Evolutionary conservation across 305 asterid genomes (phyloP).

Genomic region (Salvia sclarea): DNA sequence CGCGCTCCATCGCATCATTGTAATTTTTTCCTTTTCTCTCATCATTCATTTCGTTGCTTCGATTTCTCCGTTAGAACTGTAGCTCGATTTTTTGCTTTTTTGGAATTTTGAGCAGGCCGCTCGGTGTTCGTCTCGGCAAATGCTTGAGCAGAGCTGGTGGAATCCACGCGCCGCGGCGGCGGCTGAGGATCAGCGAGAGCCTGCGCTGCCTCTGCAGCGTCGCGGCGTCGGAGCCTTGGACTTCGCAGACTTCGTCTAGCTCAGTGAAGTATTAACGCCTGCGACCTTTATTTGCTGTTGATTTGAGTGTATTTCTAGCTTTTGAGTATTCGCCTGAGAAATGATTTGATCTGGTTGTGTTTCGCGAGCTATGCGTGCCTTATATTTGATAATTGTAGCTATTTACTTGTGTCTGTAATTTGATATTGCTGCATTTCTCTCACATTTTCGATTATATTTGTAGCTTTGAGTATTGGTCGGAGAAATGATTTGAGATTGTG

Average conservation of each 20-base stretch:
- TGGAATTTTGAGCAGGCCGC: conserved; percentile 37
- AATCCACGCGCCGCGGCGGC: conserved; percentile 37
- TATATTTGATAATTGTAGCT: too few relatives aligned
- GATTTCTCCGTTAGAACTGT: background rate
- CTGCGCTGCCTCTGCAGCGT: conserved; percentile 62
- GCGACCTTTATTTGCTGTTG: background rate
- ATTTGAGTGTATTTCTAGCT: background rate
- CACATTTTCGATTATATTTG: background rate
- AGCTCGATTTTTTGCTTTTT: background rate
- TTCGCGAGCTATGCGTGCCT: background rate
- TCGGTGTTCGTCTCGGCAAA: conserved; percentile 41
- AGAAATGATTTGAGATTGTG: background rate
- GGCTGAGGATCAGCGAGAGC: conserved; percentile 31
- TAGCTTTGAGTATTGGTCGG: background rate
- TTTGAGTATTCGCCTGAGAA: background rate
- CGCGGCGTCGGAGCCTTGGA: conserved; percentile 56
- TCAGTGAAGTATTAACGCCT: conserved; percentile 47
- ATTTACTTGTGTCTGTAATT: background rate
- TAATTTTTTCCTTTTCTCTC: background rate
- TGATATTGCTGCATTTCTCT: background rate
- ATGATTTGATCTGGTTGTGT: background rate
- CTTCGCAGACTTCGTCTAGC: conserved; percentile 52
- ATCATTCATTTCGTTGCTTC: conserved; percentile 1
- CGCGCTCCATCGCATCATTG: conserved; percentile 55
- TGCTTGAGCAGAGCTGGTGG: conserved; percentile 38